Conservation (phyloP, 345 rosid species). For the Combretum micranthum region DNA sequence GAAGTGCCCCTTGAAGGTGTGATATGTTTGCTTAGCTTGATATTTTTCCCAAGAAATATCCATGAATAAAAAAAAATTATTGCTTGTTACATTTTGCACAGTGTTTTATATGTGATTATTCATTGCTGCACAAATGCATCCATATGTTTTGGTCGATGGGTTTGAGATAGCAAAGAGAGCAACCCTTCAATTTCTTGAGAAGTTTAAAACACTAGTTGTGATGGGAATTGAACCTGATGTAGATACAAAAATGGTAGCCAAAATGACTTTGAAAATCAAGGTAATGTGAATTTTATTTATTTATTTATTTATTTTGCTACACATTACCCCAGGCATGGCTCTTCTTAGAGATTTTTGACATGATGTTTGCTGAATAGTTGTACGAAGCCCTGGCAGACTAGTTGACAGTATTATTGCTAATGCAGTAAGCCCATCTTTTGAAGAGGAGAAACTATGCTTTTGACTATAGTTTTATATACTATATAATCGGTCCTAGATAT, state of each 20-base stretch:
- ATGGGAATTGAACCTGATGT: slow-evolving; percentile 92
- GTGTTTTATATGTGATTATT: not conserved
- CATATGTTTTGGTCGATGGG: slow-evolving; percentile 97
- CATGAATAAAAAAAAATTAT: not conserved
- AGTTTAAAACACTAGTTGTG: slow-evolving; percentile 89
- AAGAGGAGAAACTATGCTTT: not conserved
- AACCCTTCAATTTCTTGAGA: slow-evolving; percentile 84
- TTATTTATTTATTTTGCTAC: too few species aligned
- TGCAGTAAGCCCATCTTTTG: slow-evolving; percentile 42
- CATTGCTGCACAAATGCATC: slow-evolving; percentile 75
- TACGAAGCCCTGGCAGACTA: slow-evolving; percentile 93
- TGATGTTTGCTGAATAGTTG: slow-evolving; percentile 35
- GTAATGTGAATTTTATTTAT: slow-evolving; percentile 31
- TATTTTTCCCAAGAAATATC: too few species aligned
- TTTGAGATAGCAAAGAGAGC: slow-evolving; percentile 95
- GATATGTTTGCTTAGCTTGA: too few species aligned
- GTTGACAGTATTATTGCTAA: slow-evolving; percentile 78
- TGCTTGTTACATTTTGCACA: not conserved
- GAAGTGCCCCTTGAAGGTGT: too few species aligned
- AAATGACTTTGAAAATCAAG: slow-evolving; percentile 88
- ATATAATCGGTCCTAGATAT: not conserved
- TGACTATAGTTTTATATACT: not conserved
- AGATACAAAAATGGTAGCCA: slow-evolving; percentile 97
- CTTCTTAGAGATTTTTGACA: not conserved
- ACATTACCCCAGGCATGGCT: too few species aligned